Conservation (phyloP, 2,329 filamentous ascomycete species). For the Penicillium sp. region DNA sequence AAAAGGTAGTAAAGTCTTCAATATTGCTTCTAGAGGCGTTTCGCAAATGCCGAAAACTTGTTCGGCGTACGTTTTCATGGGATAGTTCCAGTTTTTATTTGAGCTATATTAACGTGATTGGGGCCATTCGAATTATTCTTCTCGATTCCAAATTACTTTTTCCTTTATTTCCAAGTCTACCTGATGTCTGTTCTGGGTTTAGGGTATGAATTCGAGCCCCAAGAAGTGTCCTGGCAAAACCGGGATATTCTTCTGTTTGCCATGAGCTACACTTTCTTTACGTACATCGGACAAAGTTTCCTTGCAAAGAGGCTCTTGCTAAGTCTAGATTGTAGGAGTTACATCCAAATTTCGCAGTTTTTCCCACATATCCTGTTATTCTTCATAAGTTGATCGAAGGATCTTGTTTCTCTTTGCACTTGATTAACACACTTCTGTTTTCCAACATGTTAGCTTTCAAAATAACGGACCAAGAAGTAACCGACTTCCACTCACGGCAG, state of each 20-base stretch:
- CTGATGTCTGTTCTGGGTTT: conserved; percentile 54
- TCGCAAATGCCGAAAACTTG: no score
- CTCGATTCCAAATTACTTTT: not conserved
- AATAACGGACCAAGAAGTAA: conserved; percentile 69
- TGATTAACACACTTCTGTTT: conserved; percentile 35
- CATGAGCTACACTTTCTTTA: conserved; percentile 88
- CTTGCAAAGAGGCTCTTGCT: not conserved
- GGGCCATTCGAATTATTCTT: no score
- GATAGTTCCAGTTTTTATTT: no score
- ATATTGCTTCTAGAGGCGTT: no score
- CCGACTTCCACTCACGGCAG: conserved; percentile 78
- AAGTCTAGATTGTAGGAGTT: conserved; percentile 62
- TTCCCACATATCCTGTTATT: conserved; percentile 84
- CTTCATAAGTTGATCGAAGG: conserved; percentile 58
- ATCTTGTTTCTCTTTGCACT: not conserved
- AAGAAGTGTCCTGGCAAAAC: conserved; percentile 80
- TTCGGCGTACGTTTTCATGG: no score
- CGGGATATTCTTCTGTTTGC: conserved; percentile 88
- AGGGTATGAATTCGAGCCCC: conserved; percentile 76
- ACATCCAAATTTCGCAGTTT: conserved; percentile 80
- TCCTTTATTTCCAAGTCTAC: not conserved
- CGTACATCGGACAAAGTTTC: conserved; percentile 47
- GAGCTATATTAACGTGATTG: no score
- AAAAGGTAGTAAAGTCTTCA: no score
- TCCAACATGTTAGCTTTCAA: conserved; percentile 65